These are phyloP conservation scores for Stephania japonica DNA, from an alignment of 164 flowering plant genomes.

Conservation along the genomic window DNA sequence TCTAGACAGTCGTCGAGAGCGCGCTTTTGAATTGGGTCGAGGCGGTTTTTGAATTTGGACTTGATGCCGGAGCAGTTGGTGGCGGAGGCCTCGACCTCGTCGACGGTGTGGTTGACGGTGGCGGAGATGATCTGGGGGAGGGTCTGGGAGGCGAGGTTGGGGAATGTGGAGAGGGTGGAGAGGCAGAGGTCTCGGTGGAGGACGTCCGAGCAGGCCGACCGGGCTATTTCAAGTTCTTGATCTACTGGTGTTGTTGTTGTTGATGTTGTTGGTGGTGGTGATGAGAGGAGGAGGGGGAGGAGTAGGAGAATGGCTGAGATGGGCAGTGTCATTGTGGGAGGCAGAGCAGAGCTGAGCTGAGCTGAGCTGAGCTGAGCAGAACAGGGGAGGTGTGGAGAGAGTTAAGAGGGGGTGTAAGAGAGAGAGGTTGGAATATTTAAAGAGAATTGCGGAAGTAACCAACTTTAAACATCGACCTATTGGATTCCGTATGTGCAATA, in stretches of 20 bases:
- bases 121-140: conserved; percentile 46
- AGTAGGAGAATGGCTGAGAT: neutral
- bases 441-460: no score
- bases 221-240: conserved; percentile 31
- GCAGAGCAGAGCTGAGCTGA: no score
- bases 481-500: no score
- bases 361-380: no score
- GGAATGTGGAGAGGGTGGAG: conserved; percentile 55
- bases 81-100: conserved; percentile 33
- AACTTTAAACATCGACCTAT: no score
- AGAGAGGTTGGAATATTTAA: no score
- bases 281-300: neutral
- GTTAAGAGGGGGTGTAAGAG: no score
- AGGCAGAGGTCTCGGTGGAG: conserved; percentile 66
- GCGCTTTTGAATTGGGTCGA: conserved; percentile 24
- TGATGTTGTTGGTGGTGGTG: neutral
- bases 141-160: conserved; percentile 39
- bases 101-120: conserved; percentile 35
- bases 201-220: conserved; percentile 55
- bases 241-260: conserved; percentile 11
- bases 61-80: conserved; percentile 43
- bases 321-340: neutral
- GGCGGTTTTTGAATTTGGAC: conserved; percentile 13
- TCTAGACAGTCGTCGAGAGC: conserved; percentile 76
- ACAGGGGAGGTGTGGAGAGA: no score